These are phyloP conservation scores for Candida frijolesensis DNA, from an alignment of 1,139 yeast species.

Conservation along the genomic window DNA sequence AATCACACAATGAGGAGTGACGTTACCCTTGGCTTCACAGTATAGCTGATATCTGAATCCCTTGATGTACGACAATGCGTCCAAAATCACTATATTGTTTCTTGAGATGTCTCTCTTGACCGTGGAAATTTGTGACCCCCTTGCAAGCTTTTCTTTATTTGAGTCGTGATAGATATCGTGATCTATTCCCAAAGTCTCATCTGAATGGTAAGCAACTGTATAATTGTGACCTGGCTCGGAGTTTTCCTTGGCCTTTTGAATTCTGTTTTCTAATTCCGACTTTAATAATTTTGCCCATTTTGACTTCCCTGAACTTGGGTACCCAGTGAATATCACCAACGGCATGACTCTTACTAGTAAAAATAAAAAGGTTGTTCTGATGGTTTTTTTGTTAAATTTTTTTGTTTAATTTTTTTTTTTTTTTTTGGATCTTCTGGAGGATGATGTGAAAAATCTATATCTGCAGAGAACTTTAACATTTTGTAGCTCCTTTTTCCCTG, in stretches of 20 bases:
- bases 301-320: constrained; percentile 84
- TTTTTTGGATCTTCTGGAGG: not conserved
- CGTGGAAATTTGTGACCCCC: constrained; percentile 87
- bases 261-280: constrained; percentile 47
- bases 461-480: not conserved
- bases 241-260: constrained; percentile 36
- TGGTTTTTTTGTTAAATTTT: not conserved
- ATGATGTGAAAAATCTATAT: not conserved
- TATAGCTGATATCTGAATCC: constrained; percentile 93
- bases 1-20: constrained; percentile 81
- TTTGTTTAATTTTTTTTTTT: not conserved
- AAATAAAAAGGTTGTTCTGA: not conserved
- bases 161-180: constrained; percentile 72
- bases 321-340: constrained; percentile 77
- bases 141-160: constrained; percentile 71
- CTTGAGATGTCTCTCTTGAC: constrained; percentile 79
- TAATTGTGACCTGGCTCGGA: constrained; percentile 53
- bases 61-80: constrained; percentile 85
- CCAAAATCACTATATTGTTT: constrained; percentile 75
- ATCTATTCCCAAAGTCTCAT: constrained; percentile 72
- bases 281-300: constrained; percentile 65
- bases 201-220: constrained; percentile 70
- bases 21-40: constrained; percentile 86
- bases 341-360: constrained; percentile 58
- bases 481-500: not conserved